Evolutionary conservation across 1,284 basidiomycete species (phyloP).

Genomic region (Vanrija sp.): DNA sequence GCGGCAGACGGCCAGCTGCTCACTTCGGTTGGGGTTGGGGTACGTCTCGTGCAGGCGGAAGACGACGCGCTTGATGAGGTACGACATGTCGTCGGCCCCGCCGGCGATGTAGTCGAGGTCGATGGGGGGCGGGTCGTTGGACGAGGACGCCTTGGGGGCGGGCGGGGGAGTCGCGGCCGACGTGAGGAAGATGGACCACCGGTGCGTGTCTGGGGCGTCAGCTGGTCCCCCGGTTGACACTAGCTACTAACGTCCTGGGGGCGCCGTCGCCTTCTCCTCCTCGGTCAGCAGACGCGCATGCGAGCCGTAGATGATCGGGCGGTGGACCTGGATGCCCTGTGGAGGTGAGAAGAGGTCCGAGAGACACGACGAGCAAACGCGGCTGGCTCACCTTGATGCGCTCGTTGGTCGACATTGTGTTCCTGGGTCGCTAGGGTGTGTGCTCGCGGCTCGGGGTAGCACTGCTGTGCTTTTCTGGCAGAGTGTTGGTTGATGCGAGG

Average conservation of each 20-base stretch:
- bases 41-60: conserved; percentile 99
- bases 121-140: conserved; percentile 17
- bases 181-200: conserved; percentile 93
- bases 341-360: background rate
- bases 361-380: background rate
- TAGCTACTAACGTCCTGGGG: conserved; percentile 37
- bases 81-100: conserved; percentile 78
- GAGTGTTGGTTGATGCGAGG: background rate
- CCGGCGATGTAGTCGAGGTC: conserved; percentile 54
- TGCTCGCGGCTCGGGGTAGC: background rate
- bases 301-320: conserved; percentile 94
- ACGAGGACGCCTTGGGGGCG: conserved; percentile 56
- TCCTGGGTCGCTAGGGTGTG: background rate
- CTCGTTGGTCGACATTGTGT: conserved; percentile 27
- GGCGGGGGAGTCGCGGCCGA: conserved; percentile 52
- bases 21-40: conserved; percentile 81
- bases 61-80: conserved; percentile 89
- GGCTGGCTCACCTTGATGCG: conserved; percentile 24
- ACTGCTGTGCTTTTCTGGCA: no score
- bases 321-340: conserved; percentile 81
- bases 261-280: conserved; percentile 56
- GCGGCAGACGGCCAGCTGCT: conserved; percentile 32
- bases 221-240: background rate
- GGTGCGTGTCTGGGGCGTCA: conserved; percentile 80
- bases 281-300: conserved; percentile 77